Base-by-base conservation (phyloP, 2,329 filamentous ascomycete genomes). In the Fusarium liriodendri region DNA sequence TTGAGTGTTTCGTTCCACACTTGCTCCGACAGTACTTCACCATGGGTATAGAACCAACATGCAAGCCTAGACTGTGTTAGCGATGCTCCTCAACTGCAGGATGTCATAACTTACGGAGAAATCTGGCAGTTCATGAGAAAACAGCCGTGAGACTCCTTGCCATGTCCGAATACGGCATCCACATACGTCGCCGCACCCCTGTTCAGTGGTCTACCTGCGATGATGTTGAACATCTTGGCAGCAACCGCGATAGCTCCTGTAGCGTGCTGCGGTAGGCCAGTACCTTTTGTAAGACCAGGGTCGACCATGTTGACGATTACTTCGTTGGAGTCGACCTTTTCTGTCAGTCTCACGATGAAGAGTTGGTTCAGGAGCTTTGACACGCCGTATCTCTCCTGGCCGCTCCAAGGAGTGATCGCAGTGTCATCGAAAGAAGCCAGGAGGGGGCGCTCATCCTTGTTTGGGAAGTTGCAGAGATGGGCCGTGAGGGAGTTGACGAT, bases 81-180 rank as follows among this genome's bases (percentile, higher is more conserved):
- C 10, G 4, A 13, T 7, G 6, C 2, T 13, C 3, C 7, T 5
- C 9, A 0, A 5, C 2, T 4, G 6, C 11, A 18, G 2, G 37
- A 1, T 10, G 5, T 10, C n/a, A 9, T 7, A 1, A 67, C 75
- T 66, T 47, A 77, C 75, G 75, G 75, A 0, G 75, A 66, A 60
- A 77, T 64, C 1, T 84, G 77, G 82, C 85, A 88, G 57, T 84
- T 84, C 82, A 85, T 86, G 1, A 89, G 45, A 67, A 86, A 88
- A 52, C 84, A 86, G 0, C 87, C 87, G 73, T 90, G 88, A 0
- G 85, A 85, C 74, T 88, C 86, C 50, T 81, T 82, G 0, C 87
- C 87, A 62, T 88, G 83, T 0, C 81, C 79, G 1, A 85, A 79
- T 0, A 78, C 79, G 0, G 87, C 87, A 74, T 89, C 85, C 1